These are phyloP conservation scores for Quercus ilex DNA, from an alignment of 306 rosid genomes.

Conservation along the genomic window DNA sequence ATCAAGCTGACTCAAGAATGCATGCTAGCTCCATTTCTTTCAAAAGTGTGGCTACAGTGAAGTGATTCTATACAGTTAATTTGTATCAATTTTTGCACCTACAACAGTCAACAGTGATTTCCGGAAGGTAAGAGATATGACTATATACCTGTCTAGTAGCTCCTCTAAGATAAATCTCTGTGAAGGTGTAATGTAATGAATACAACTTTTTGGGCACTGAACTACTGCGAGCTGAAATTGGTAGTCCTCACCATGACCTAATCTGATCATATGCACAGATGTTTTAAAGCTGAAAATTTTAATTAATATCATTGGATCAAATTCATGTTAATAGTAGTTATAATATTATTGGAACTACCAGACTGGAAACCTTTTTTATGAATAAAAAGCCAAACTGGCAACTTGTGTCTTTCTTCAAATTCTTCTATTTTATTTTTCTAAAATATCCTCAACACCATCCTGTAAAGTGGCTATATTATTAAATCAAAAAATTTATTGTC, in stretches of 20 bases:
- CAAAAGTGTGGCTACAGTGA: neutral
- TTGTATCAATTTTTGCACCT: neutral
- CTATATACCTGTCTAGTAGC: constrained; percentile 63
- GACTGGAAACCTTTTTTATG: too few relatives aligned
- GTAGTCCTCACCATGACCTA: constrained; percentile 49
- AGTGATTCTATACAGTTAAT: neutral
- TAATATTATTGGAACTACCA: neutral
- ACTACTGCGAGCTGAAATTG: constrained; percentile 80
- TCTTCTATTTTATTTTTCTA: neutral
- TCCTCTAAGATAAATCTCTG: constrained; percentile 86
- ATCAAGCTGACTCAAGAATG: neutral
- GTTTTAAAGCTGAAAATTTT: neutral
- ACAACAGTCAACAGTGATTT: neutral
- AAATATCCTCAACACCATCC: neutral
- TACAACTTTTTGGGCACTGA: constrained; percentile 92
- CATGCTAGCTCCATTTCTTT: neutral
- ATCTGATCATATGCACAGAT: neutral
- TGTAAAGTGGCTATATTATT: neutral
- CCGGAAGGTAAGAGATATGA: neutral
- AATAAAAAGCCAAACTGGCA: neutral
- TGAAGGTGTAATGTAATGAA: constrained; percentile 81
- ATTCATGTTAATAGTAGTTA: neutral
- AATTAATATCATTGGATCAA: neutral
- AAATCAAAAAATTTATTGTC: neutral
- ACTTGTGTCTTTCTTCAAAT: neutral